Percentiles rank a stretch among this genome's conserved stretches.
Conservation (phyloP, 371 early-diverging fungal species). For the Mycotypha africana region DNA sequence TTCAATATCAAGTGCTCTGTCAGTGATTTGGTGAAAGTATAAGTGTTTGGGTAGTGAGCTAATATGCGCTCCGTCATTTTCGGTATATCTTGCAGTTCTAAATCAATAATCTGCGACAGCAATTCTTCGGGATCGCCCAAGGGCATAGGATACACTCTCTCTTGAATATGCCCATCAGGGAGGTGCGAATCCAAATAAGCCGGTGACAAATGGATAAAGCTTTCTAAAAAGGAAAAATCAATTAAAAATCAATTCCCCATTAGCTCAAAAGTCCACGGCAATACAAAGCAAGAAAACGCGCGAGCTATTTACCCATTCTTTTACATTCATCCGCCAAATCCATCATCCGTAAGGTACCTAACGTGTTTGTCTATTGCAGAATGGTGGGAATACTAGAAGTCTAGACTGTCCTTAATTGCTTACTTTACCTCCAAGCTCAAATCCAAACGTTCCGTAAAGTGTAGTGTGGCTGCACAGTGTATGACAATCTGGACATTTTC, state of each 20-base stretch:
- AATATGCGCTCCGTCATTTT: conserved; percentile 47
- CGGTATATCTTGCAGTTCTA: conserved; percentile 47
- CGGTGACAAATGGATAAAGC: conserved; percentile 46
- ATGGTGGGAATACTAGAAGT: background rate
- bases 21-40: conserved; percentile 57
- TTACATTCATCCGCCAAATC: conserved; percentile 55
- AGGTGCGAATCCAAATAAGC: conserved; percentile 41
- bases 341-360: conserved; percentile 55
- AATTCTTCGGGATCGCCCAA: conserved; percentile 54
- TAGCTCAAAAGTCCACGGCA: no score
- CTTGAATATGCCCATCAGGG: conserved; percentile 45
- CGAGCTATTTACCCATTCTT: conserved; percentile 36
- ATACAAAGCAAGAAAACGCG: no score
- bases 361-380: conserved; percentile 43
- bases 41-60: conserved; percentile 50
- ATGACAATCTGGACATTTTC: conserved; percentile 49
- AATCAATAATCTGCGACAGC: conserved; percentile 41
- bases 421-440: conserved; percentile 48
- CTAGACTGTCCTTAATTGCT: no score
- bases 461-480: conserved; percentile 62
- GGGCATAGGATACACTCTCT: conserved; percentile 54
- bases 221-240: conserved; percentile 13
- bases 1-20: conserved; percentile 55
- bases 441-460: conserved; percentile 56
- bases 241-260: no score